Base-by-base conservation (phyloP, 306 rosid species). In the Heteromeles arbutifolia region DNA sequence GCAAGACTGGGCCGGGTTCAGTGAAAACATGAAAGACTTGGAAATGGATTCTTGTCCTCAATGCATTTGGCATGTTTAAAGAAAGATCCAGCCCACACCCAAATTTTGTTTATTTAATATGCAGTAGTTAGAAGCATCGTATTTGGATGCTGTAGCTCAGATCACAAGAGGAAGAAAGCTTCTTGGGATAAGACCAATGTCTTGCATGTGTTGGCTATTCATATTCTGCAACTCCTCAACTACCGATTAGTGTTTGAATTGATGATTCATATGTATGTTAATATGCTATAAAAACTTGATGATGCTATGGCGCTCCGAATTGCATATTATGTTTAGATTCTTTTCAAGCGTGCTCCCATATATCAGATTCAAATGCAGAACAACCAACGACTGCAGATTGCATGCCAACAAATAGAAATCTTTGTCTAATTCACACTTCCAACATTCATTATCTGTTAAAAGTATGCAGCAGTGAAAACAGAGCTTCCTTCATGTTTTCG, bases 161-260 rank as follows among this genome's bases (percentile, higher is more conserved):
- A 28, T 57, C 58, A 44, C 28, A 70, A 62, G 57, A 59, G 65
- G 69, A 14, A 41, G 57, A 17, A 39, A 22, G 65, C 21, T 67
- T 67, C 31, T 56, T 41, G 56, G 53, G 71, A 44, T 64, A 74
- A 53, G 62, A 57, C 50, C 58, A 56, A n/a, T 69, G 53, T 72
- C 41, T 79, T 79, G 67, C 17, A 32, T 65, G 15, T 79, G 59
- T 69, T 69, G 68, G 56, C 44, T 26, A 56, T 73, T 32, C 77
- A 64, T 80, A 32, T 71, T 65, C 67, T 67, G 18, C 69, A 73
- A 73, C 59, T 73, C 69, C 65, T 34, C 52, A 26, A 53, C 45
- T 62, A 41, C 25, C 41, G 18, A 41, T 9, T 41, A 41, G 44
- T 41, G 44, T 41, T 41, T 41, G 44, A 41, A 41, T 41, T 41